These are phyloP conservation scores for Candida endomychidarum DNA, from an alignment of 805 yeast genomes.

Conservation along the genomic window DNA sequence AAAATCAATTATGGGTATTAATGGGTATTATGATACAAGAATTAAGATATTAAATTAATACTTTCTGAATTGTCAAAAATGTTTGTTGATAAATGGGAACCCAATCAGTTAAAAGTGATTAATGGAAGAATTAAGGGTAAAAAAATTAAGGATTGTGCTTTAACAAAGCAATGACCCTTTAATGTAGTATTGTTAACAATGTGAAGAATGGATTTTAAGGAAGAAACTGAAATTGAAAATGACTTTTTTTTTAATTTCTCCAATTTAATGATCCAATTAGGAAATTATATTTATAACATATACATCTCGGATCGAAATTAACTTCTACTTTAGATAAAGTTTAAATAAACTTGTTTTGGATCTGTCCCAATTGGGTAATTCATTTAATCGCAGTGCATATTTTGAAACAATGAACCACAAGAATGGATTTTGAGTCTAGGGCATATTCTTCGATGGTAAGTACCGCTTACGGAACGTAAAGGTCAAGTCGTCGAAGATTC, in stretches of 20 bases:
- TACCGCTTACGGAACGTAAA: too few species aligned
- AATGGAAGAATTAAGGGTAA: conserved; percentile 2
- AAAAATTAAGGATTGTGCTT: neutral
- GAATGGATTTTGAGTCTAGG: neutral
- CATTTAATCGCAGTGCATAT: neutral
- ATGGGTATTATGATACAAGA: neutral
- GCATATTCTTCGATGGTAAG: too few species aligned
- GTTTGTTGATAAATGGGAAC: neutral
- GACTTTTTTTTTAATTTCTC: neutral
- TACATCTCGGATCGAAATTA: neutral
- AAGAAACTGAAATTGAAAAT: neutral
- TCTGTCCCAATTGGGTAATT: neutral
- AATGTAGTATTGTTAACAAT: neutral
- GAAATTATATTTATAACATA: neutral
- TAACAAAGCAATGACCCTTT: neutral
- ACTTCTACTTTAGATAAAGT: conserved; percentile 5
- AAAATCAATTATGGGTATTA: neutral
- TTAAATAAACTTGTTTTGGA: conserved; percentile 1
- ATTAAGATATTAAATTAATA: too few species aligned
- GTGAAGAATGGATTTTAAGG: neutral
- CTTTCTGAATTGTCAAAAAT: too few species aligned
- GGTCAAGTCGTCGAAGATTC: too few species aligned
- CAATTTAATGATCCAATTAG: neutral
- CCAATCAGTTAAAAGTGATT: conserved; percentile 2
- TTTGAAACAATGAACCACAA: neutral